A percentile compares a stretch with the other conserved stretches of the same genome.
These are phyloP conservation scores for Lagerstroemia speciosa DNA, from an alignment of 345 rosid species.

Conservation along the genomic window DNA sequence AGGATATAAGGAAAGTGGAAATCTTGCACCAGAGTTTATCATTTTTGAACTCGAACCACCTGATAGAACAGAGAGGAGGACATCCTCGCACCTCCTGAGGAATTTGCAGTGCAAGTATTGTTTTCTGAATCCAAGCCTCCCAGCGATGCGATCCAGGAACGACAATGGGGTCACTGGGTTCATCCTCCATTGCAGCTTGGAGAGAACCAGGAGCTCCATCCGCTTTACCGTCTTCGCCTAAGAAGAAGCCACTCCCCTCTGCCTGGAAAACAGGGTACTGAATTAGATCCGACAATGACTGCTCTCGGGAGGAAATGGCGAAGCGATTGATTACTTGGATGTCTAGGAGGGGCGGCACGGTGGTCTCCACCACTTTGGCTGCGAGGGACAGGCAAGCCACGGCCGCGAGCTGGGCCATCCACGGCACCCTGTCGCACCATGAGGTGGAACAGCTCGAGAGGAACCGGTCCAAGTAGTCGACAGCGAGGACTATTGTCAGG, in stretches of 20 bases:
- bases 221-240: slow-evolving; percentile 30
- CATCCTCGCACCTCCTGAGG: slow-evolving; percentile 37
- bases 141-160: slow-evolving; percentile 47
- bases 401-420: slow-evolving; percentile 64
- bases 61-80: slow-evolving; percentile 36
- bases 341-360: slow-evolving; percentile 57
- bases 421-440: slow-evolving; percentile 39
- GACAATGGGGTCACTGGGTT: slow-evolving; percentile 63
- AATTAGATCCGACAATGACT: neutral
- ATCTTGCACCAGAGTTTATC: neutral
- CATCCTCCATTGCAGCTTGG: slow-evolving; percentile 71
- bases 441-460: slow-evolving; percentile 20
- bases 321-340: slow-evolving; percentile 35
- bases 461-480: slow-evolving; percentile 66
- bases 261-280: slow-evolving; percentile 22
- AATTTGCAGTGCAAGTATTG: slow-evolving; percentile 37
- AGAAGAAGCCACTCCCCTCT: slow-evolving; percentile 39
- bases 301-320: neutral
- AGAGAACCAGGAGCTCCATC: slow-evolving; percentile 69
- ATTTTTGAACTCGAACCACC: slow-evolving; percentile 21
- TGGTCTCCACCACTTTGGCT: slow-evolving; percentile 30
- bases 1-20: neutral
- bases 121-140: slow-evolving; percentile 47
- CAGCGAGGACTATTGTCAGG: slow-evolving; percentile 51
- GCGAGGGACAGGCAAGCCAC: slow-evolving; percentile 71